phyloP scores from a whole-genome alignment of 148 eudicot genomes.

The Gaultheria prostrata region DNA sequence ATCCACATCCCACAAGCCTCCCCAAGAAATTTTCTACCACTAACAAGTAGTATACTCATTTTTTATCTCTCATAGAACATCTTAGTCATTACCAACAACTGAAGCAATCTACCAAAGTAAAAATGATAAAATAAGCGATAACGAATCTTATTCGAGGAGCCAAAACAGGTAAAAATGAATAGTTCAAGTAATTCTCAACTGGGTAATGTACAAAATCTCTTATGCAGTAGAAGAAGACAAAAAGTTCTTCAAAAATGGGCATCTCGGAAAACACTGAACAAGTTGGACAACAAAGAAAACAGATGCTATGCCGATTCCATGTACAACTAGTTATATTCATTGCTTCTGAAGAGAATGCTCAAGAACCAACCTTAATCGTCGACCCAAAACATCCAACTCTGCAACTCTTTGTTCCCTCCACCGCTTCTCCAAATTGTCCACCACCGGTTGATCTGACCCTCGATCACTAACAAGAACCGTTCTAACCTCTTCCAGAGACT shows the following conservation, averaged over 20 bases:
- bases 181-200: background rate
- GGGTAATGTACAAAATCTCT: slow-evolving; percentile 12
- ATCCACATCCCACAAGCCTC: background rate
- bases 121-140: background rate
- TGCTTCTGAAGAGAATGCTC: slow-evolving; percentile 30
- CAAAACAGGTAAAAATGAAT: background rate
- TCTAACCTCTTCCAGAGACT: slow-evolving; percentile 32
- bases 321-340: slow-evolving; percentile 16
- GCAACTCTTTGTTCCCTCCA: slow-evolving; percentile 38
- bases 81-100: background rate
- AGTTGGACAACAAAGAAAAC: background rate
- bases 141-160: background rate
- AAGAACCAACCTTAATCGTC: slow-evolving; percentile 38
- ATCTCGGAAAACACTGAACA: background rate
- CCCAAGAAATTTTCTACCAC: background rate
- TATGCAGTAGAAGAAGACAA: background rate
- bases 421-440: slow-evolving; percentile 24
- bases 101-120: background rate
- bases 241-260: background rate
- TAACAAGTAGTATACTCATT: background rate
- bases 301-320: slow-evolving; percentile 9
- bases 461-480: background rate
- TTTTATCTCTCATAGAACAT: background rate
- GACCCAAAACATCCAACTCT: slow-evolving; percentile 40
- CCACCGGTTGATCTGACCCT: background rate